Conservation (phyloP, 1,284 basidiomycete species). For the Moesziomyces sp. region DNA sequence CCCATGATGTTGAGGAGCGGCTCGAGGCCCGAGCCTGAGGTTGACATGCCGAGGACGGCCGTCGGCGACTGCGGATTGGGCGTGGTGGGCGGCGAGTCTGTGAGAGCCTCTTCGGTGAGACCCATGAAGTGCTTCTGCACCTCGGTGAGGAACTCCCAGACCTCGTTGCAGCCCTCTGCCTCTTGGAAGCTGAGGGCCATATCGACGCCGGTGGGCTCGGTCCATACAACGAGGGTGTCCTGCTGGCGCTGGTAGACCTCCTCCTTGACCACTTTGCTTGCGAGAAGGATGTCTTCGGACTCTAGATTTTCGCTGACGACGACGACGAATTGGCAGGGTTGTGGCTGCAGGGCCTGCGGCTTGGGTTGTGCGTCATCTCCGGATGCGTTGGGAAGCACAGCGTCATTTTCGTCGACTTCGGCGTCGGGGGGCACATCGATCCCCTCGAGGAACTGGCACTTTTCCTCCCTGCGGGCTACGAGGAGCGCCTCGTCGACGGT, state of each 20-base stretch:
- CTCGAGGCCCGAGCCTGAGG: slow-evolving; percentile 38
- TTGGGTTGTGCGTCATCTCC: slow-evolving; percentile 48
- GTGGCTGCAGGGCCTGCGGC: slow-evolving; percentile 13
- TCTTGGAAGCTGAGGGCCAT: slow-evolving; percentile 98
- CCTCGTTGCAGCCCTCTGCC: slow-evolving; percentile 91
- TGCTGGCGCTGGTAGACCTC: slow-evolving; percentile 67
- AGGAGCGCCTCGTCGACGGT: slow-evolving; percentile 62
- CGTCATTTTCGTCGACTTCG: slow-evolving; percentile 26
- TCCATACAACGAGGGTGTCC: slow-evolving; percentile 99
- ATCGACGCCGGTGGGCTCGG: slow-evolving; percentile 91
- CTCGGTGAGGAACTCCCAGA: slow-evolving; percentile 96
- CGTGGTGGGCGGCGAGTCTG: slow-evolving; percentile 50
- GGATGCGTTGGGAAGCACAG: slow-evolving; percentile 44
- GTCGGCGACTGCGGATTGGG: slow-evolving; percentile 45
- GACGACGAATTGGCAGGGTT: slow-evolving; percentile 56
- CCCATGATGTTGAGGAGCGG: slow-evolving; percentile 44
- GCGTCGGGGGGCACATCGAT: slow-evolving; percentile 38
- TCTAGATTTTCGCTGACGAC: slow-evolving; percentile 63
- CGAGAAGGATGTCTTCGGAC: slow-evolving; percentile 62
- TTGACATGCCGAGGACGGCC: slow-evolving; percentile 46
- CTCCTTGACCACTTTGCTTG: slow-evolving; percentile 62
- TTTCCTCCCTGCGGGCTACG: slow-evolving; percentile 62
- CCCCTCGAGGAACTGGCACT: slow-evolving; percentile 56
- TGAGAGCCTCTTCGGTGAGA: slow-evolving; percentile 44
- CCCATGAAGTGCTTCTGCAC: slow-evolving; percentile 82